phyloP scores from a whole-genome alignment of 805 yeast genomes.

The Middelhovenomyces tepae region DNA sequence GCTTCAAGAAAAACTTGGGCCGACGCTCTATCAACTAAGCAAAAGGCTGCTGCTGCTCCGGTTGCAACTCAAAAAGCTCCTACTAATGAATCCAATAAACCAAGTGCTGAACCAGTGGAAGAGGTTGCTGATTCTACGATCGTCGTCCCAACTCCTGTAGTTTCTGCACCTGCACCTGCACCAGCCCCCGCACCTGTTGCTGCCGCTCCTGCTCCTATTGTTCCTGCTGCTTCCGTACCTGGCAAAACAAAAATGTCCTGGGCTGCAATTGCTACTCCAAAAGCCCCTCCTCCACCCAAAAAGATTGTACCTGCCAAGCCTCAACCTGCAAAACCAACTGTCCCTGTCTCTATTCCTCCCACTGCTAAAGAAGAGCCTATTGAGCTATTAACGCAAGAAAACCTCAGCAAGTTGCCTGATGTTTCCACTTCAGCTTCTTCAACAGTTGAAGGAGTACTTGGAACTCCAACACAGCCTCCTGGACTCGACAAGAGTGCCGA shows the following conservation, averaged over 20 bases:
- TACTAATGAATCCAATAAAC: slow-evolving; percentile 8
- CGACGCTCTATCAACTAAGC: slow-evolving; percentile 25
- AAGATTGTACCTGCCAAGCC: slow-evolving; percentile 25
- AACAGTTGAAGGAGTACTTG: neutral
- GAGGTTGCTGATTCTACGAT: slow-evolving; percentile 7
- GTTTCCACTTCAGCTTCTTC: neutral
- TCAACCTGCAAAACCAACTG: slow-evolving; percentile 22
- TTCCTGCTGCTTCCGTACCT: slow-evolving; percentile 17
- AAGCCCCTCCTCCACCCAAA: slow-evolving; percentile 27
- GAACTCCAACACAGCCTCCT: slow-evolving; percentile 8
- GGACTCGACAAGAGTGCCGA: slow-evolving; percentile 14
- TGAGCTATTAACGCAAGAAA: neutral
- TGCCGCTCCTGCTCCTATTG: slow-evolving; percentile 8
- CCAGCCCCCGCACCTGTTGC: slow-evolving; percentile 18
- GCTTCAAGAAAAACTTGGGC: slow-evolving; percentile 32
- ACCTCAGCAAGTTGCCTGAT: no score
- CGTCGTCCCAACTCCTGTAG: slow-evolving; percentile 15
- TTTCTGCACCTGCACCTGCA: slow-evolving; percentile 12
- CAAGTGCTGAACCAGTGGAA: slow-evolving; percentile 7
- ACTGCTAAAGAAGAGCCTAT: slow-evolving; percentile 9
- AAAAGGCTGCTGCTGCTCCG: slow-evolving; percentile 13
- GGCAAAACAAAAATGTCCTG: slow-evolving; percentile 39
- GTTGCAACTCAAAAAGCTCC: slow-evolving; percentile 16
- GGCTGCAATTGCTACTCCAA: slow-evolving; percentile 64
- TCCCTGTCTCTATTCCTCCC: slow-evolving; percentile 17